A percentile compares a stretch with the other conserved stretches of the same genome.
phyloP scores from a whole-genome alignment of 228 moss, liverwort and hornwort species.

The Sphagnum fallax region DNA sequence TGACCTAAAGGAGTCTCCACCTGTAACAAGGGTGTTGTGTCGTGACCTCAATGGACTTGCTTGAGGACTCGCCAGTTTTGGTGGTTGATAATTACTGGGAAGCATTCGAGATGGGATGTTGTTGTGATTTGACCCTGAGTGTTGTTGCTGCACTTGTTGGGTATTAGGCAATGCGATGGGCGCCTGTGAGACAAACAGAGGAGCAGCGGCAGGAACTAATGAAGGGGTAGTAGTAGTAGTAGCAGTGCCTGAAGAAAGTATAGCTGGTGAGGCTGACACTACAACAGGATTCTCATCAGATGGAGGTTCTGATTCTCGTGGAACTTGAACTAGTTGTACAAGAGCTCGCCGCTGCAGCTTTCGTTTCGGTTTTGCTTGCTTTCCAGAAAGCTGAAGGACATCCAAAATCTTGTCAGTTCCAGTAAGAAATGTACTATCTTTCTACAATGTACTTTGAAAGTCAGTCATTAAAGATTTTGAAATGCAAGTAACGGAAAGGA shows the following conservation, averaged over 20 bases:
- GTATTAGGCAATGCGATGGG: neutral
- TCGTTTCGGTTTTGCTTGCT: constrained; percentile 58
- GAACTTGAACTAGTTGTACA: constrained; percentile 16
- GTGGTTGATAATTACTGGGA: constrained; percentile 33
- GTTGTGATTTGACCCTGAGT: neutral
- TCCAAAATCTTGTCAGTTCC: too few relatives aligned
- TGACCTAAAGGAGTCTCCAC: constrained; percentile 28
- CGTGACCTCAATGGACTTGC: constrained; percentile 44
- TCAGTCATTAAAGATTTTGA: too few relatives aligned
- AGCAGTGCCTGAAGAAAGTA: constrained; percentile 29
- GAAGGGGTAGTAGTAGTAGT: constrained; percentile 22
- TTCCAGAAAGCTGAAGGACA: constrained; percentile 1
- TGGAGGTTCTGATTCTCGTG: constrained; percentile 4
- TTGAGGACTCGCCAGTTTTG: constrained; percentile 29
- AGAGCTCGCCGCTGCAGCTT: constrained; percentile 29
- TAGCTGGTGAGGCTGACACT: constrained; percentile 6
- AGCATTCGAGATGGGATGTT: constrained; percentile 24
- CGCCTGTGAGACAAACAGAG: neutral
- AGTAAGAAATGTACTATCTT: too few relatives aligned
- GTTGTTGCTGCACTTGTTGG: neutral
- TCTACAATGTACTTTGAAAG: too few relatives aligned
- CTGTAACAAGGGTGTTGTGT: constrained; percentile 8
- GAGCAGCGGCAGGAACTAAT: neutral
- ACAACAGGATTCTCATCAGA: too few relatives aligned
- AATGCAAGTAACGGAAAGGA: too few relatives aligned